A percentile compares a stretch with the other conserved stretches of the same genome.
phyloP scores from a whole-genome alignment of 805 yeast species.

The Monosporozyma aerobia region DNA sequence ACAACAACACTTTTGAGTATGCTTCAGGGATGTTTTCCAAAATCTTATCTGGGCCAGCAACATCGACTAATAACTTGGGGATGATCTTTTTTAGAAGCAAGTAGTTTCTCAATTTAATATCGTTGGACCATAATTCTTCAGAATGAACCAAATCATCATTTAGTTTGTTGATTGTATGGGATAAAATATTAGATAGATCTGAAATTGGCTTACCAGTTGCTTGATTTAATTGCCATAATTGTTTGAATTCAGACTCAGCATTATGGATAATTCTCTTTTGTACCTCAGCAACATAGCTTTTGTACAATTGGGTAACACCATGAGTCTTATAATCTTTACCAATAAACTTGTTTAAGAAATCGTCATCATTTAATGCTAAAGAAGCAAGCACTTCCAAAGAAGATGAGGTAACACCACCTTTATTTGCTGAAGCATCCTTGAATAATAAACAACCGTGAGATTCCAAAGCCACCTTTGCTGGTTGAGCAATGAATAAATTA shows the following conservation, averaged over 20 bases:
- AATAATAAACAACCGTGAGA: slow-evolving; percentile 77
- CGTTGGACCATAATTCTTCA: slow-evolving; percentile 77
- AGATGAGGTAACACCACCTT: slow-evolving; percentile 97
- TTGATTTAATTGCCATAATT: slow-evolving; percentile 70
- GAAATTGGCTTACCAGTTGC: slow-evolving; percentile 52
- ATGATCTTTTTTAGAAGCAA: slow-evolving; percentile 62
- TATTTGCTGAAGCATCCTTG: slow-evolving; percentile 95
- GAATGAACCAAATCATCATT: slow-evolving; percentile 79
- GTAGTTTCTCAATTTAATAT: slow-evolving; percentile 62
- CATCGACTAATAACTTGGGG: slow-evolving; percentile 59
- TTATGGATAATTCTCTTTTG: slow-evolving; percentile 67
- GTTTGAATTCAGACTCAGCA: slow-evolving; percentile 78
- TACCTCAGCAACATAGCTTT: slow-evolving; percentile 74
- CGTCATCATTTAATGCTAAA: slow-evolving; percentile 76
- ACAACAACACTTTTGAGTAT: slow-evolving; percentile 80
- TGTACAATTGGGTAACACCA: slow-evolving; percentile 42
- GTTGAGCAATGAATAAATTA: slow-evolving; percentile 87
- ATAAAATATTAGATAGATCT: slow-evolving; percentile 72
- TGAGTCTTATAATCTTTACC: slow-evolving; percentile 20
- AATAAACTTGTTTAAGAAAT: slow-evolving; percentile 66
- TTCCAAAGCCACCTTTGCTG: slow-evolving; percentile 82
- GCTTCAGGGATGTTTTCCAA: slow-evolving; percentile 76
- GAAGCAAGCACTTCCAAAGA: slow-evolving; percentile 94
- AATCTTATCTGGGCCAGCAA: slow-evolving; percentile 58
- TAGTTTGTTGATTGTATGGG: slow-evolving; percentile 73